Base-by-base conservation (phyloP, 768 basidiomycete genomes). In the Boletus pseudo-olivaceus region DNA sequence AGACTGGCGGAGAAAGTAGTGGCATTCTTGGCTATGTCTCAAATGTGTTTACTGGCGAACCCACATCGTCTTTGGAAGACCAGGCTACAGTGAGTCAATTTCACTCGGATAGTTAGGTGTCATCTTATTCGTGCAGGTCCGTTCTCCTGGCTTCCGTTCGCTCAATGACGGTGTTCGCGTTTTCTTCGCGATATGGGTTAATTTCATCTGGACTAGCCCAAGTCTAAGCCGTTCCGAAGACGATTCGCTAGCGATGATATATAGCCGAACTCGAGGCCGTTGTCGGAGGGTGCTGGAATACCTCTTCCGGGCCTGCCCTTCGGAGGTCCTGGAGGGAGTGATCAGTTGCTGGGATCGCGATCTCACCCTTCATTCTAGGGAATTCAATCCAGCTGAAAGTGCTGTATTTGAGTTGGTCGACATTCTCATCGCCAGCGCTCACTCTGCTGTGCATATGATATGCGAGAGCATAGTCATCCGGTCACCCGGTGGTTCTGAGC, bases 1-100 rank as follows among this genome's bases (percentile, higher is more conserved):
- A 82, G 61, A 61, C 67, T 23, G 74, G 71, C 3, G 66, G 75
- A 17, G 84, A 86, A 58, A 75, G 76, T 9, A 77, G 80, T 64
- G 87, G 94, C 1, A 72, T 98, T 11, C 76, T 98, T 0, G 93
- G 94, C 9, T 90, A 93, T 62, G 87, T 99, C 48, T 94, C 93
- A 2, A 90, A 84, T 51, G 95, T 98, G 2, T 95, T 99, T 64
- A 82, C 88, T 39, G 83, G 84, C 0, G 90, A 93, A n/a, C 78
- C 74, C 34, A 62, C 72, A 9, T 70, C 77, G 11, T 67, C 69
- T 51, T 64, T 70, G 15, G 83, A 83, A 14, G 87, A 87, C 35
- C 81, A 80, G 56, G 63, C 84, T 9, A 78, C 76, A 52, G 89
- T 86, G 60, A 65, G 82, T 73, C 8, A 37, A 23, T 49, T 47